Evolutionary conservation across 1,284 basidiomycete genomes (phyloP).

Genomic region (Kwoniella shivajii): DNA sequence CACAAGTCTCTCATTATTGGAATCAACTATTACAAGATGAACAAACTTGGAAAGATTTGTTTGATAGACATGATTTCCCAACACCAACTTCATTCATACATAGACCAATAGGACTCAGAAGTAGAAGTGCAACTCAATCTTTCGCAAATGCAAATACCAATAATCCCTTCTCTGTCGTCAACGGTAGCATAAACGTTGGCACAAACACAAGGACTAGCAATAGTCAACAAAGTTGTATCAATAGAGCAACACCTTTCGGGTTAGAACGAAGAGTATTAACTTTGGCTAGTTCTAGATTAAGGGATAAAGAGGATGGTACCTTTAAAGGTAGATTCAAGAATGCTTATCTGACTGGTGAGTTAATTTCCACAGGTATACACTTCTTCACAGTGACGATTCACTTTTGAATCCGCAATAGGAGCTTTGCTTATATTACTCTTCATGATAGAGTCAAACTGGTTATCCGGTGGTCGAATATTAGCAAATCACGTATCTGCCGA

Average conservation of each 20-base stretch:
- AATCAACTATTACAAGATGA: slow-evolving; percentile 76
- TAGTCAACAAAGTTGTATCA: background rate
- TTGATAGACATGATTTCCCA: slow-evolving; percentile 62
- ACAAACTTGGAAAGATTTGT: slow-evolving; percentile 80
- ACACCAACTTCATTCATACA: slow-evolving; percentile 1
- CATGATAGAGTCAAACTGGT: slow-evolving; percentile 80
- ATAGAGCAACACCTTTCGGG: slow-evolving; percentile 19
- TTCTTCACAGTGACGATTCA: too few relatives aligned
- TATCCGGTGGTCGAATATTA: slow-evolving; percentile 74
- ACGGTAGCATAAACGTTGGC: background rate
- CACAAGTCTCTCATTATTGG: slow-evolving; percentile 78
- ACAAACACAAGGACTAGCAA: background rate
- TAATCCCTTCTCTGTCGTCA: background rate
- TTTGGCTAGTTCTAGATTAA: background rate
- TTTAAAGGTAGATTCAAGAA: slow-evolving; percentile 67
- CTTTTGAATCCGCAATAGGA: too few relatives aligned
- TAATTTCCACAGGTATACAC: background rate
- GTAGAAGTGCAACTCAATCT: background rate
- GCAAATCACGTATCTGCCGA: slow-evolving; percentile 71
- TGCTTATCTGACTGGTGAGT: slow-evolving; percentile 72
- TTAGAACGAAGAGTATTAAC: slow-evolving; percentile 14
- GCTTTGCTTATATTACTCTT: too few relatives aligned
- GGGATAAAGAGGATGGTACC: slow-evolving; percentile 4
- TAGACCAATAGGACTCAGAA: slow-evolving; percentile 2
- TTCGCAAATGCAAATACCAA: background rate